Evolutionary conservation across 1,284 basidiomycete genomes (phyloP).

Genomic region (Ceratobasidium sp.): DNA sequence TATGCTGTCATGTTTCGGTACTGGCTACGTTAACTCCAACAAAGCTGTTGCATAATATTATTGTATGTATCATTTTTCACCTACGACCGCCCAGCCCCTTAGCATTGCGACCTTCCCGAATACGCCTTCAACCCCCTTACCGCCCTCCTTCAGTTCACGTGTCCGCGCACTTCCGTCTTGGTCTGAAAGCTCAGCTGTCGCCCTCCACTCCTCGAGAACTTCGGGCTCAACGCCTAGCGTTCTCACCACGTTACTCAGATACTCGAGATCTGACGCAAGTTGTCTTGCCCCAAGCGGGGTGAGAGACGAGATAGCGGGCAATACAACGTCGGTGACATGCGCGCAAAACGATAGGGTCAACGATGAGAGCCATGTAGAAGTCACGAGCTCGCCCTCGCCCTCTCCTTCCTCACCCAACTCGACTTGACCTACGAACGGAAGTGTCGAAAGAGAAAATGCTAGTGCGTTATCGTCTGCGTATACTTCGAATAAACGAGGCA

Average conservation of each 20-base stretch:
- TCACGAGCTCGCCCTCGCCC: conserved; percentile 63
- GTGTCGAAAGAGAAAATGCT: conserved; percentile 86
- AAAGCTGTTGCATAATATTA: conserved; percentile 71
- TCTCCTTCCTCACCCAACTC: background rate
- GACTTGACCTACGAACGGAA: conserved; percentile 73
- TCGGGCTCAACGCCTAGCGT: conserved; percentile 89
- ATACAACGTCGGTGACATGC: conserved; percentile 75
- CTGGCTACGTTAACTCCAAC: conserved; percentile 82
- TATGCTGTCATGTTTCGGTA: conserved; percentile 82
- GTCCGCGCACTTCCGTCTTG: conserved; percentile 57
- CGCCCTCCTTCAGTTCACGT: conserved; percentile 49
- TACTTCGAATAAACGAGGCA: conserved; percentile 93
- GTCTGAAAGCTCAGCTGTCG: conserved; percentile 71
- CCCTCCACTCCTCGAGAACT: conserved; percentile 80
- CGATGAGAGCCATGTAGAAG: conserved; percentile 90
- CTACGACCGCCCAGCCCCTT: conserved; percentile 49
- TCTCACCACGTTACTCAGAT: conserved; percentile 90
- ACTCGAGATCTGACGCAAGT: conserved; percentile 87
- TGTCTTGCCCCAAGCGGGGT: conserved; percentile 82
- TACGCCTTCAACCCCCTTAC: conserved; percentile 56
- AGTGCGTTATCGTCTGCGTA: conserved; percentile 93
- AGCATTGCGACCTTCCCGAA: conserved; percentile 51
- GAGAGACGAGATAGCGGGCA: conserved; percentile 68
- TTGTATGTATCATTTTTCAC: conserved; percentile 6
- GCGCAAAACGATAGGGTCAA: conserved; percentile 84